Base-by-base conservation (phyloP, 805 yeast genomes). In the Pichia manshurica region DNA sequence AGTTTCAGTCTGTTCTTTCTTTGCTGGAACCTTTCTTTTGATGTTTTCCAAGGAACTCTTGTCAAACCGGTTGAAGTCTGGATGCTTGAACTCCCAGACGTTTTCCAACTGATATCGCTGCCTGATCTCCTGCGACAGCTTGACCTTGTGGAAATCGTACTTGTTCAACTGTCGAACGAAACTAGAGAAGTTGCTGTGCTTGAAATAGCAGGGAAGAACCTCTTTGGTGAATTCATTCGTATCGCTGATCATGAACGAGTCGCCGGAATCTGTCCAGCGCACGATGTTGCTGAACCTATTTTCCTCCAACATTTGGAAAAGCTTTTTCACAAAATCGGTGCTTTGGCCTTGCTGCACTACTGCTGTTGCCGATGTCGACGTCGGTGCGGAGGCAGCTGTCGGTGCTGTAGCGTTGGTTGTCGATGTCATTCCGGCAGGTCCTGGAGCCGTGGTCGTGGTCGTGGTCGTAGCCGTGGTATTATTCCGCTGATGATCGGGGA, bases 61-160 rank as follows among this genome's bases (percentile, higher is more conserved):
- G 60, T 87, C 87, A 64, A 86, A 82, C 31, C 78, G 77, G 54
- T 77, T 77, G 65, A 93, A 93, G 54, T 81, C 87, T 0, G 96
- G 95, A 64, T 93, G 98, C 61, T 82, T 81, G 70, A 93, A 91
- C 64, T 91, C 97, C 97, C 98, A 91, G 33, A 63, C 49, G 36
- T 60, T 58, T 40, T 60, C 63, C 19, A 90, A 81, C 64, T 83
- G 79, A 48, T 82, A 88, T 35, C 89, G 86, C 58, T 81, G 81
- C 49, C 79, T 79, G 50, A 72, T 67, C 55, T 81, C 89, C 49
- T 73, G 77, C 36, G 85, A 71, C 40, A 79, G 73, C 62, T 91
- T 87, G 39, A 93, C 95, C 68, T 93, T 93, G 72, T 93, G 99
- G 71, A 93, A 93, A 66, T 91, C 99, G 62, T 93, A 93, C 67